Evolutionary conservation across 1,284 basidiomycete species (phyloP), one percentile per base, ranked within the genome.

Genomic region (Naganishia cerealis): DNA sequence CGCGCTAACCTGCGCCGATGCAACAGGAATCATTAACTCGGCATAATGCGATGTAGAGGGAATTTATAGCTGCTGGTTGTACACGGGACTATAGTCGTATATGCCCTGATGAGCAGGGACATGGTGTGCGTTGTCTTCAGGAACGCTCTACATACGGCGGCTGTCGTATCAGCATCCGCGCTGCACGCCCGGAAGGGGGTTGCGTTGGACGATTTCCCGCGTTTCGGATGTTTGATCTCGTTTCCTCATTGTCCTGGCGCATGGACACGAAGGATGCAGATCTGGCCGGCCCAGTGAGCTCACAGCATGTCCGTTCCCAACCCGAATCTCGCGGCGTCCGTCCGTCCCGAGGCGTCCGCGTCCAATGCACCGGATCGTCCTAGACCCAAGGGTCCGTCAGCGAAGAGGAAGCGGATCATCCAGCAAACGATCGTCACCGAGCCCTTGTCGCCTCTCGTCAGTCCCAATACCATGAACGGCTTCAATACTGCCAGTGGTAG

Each of bases 11-110:
- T n/a, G 24, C 7, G 10, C 10, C n/a, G 46, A 50, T 38, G 33
- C 29, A 15, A 40, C 46, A 63, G 61, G 61, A 16, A 63, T 63
- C 13, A 63, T 63, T 21, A 63, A 63, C 15, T 63, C 61, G n/a
- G 61, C 61, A 16, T 63, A 40, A 59, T 15, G n/a, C 9, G n/a
- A 13, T 9, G 46, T 7, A 13, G 12, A 24, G 46, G 21, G 21
- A 50, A 13, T 2, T 50, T 21, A 9, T 12, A n/a, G 9, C 8
- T 21, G n/a, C 21, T 21, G n/a, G 59, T 63, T 50, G 61, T 63
- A 54, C 18, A 33, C 21, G 50, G 50, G 12, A 53, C 21, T 16
- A 33, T 50, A 40, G 38, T 63, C 24, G 43, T 38, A 62, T 24
- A 53, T n/a, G 15, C 18, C 21, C 21, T 50, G 24, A 50, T 50